Conservation (phyloP, 768 basidiomycete genomes). For the Amanita phalloides region DNA sequence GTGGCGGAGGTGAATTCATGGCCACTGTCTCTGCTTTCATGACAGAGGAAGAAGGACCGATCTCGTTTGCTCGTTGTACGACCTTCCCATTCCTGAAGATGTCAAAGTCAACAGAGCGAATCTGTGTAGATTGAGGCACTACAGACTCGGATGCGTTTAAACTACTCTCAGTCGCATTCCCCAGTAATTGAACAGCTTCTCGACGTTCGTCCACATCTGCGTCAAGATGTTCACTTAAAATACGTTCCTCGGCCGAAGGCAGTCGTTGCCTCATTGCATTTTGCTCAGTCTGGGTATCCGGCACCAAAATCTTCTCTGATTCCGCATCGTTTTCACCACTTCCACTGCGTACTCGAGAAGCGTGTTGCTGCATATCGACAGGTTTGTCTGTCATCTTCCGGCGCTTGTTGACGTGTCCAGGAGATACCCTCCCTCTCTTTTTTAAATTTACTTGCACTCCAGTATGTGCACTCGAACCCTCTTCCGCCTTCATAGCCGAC, state of each 20-base stretch:
- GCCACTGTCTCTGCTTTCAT: background rate
- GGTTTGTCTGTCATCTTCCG: background rate
- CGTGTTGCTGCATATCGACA: background rate
- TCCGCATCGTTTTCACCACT: background rate
- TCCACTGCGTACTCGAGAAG: too few species aligned
- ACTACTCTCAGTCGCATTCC: background rate
- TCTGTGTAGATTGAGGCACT: background rate
- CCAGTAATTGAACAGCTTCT: background rate
- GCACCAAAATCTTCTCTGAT: background rate
- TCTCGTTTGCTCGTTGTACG: background rate
- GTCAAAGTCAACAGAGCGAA: background rate
- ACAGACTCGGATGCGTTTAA: background rate
- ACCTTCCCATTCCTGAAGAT: background rate
- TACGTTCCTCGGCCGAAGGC: background rate
- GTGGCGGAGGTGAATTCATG: background rate
- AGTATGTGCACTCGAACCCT: background rate
- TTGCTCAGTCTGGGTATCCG: background rate
- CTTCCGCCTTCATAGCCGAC: background rate
- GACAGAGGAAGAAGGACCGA: too few species aligned
- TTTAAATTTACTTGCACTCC: background rate
- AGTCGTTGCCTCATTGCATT: background rate
- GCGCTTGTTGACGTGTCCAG: background rate
- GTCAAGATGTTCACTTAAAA: too few species aligned
- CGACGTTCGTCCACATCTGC: background rate
- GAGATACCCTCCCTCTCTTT: constrained; percentile 7